Percentiles rank a stretch among this genome's conserved stretches.
Evolutionary conservation across 441 rosid species (phyloP).

Genomic region (Biscutella laevigata): DNA sequence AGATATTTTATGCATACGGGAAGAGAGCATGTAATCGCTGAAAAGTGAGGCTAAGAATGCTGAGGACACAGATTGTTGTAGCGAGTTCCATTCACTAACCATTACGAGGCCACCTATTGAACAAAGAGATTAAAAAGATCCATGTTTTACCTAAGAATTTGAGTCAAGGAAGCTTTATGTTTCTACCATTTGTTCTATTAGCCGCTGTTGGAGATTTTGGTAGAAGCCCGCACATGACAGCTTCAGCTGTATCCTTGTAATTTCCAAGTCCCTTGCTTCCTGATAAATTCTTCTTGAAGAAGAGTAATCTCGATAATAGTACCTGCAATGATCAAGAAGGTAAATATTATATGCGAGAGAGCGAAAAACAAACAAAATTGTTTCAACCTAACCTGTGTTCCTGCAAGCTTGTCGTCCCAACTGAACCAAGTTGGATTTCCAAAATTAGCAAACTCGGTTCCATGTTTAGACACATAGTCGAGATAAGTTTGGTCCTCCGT

Average conservation of each 20-base stretch:
- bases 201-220: conserved; percentile 79
- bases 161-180: not conserved
- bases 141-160: not conserved
- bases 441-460: conserved; percentile 54
- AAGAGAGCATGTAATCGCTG: conserved; percentile 88
- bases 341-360: not conserved
- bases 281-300: conserved; percentile 57
- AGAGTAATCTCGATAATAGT: conserved; percentile 63
- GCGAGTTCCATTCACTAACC: conserved; percentile 77
- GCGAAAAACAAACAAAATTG: not conserved
- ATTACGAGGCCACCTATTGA: conserved; percentile 74
- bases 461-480: conserved; percentile 49
- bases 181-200: conserved; percentile 65
- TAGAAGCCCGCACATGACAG: conserved; percentile 83
- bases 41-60: conserved; percentile 90
- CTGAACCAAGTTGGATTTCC: conserved; percentile 91
- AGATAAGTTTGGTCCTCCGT: conserved; percentile 65
- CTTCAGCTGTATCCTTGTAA: conserved; percentile 77
- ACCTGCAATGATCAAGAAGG: conserved; percentile 40
- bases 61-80: conserved; percentile 85
- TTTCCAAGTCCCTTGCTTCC: conserved; percentile 47
- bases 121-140: not conserved
- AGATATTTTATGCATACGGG: conserved; percentile 50
- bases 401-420: conserved; percentile 96
- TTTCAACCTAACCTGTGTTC: conserved; percentile 52